These are phyloP conservation scores for Condylostoma magnum DNA, from an alignment of 169 alveolate genomes.

Conservation along the genomic window DNA sequence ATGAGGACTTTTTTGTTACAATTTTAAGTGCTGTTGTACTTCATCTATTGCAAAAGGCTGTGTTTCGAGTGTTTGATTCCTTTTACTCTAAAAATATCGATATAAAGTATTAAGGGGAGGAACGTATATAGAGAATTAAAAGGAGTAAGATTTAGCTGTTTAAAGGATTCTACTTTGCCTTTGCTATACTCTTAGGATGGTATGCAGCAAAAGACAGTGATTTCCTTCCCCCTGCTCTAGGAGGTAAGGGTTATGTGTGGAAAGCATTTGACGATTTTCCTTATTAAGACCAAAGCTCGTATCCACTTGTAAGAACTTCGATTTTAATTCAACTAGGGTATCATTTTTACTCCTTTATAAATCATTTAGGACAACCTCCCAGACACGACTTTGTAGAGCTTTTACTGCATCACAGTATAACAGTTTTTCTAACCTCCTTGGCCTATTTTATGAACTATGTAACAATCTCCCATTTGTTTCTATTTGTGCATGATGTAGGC, in stretches of 20 bases:
- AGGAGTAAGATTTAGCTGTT: not conserved
- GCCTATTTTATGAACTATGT: slow-evolving; percentile 24
- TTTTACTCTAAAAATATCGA: not conserved
- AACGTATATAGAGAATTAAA: slow-evolving; percentile 16
- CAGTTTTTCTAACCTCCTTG: slow-evolving; percentile 2
- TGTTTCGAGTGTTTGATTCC: not conserved
- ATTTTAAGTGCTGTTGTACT: not conserved
- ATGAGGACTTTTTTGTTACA: slow-evolving; percentile 3
- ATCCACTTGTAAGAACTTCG: not conserved
- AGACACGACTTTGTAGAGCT: slow-evolving; percentile 27
- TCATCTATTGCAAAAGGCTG: not conserved
- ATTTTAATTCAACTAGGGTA: slow-evolving; percentile 22
- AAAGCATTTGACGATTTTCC: slow-evolving; percentile 5
- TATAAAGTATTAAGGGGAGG: slow-evolving; percentile 5
- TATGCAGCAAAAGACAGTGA: slow-evolving; percentile 10
- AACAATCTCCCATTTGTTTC: not conserved
- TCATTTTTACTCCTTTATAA: not conserved
- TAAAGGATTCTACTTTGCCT: slow-evolving; percentile 18
- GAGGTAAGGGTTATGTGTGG: slow-evolving; percentile 10
- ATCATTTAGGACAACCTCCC: not conserved
- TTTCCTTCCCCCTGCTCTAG: slow-evolving; percentile 6
- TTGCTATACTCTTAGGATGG: slow-evolving; percentile 22
- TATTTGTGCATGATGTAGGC: slow-evolving; percentile 17
- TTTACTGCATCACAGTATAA: slow-evolving; percentile 25
- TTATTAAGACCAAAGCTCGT: not conserved